Conservation (phyloP, 257 asterid genomes). For the Cynanchum wilfordii region DNA sequence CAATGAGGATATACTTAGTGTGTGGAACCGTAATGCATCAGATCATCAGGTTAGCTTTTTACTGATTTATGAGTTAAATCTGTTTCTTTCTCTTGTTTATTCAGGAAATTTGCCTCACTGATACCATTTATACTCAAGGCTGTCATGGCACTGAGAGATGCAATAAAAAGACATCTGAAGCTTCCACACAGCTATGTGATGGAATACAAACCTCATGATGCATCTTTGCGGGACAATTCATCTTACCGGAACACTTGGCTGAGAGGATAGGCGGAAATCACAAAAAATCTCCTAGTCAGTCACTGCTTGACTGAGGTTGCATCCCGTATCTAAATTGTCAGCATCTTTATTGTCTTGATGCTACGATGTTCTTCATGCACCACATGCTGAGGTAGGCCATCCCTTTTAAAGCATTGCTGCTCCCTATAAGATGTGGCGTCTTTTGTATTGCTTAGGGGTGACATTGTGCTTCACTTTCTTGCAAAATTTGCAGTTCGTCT, state of each 20-base stretch:
- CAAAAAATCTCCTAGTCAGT: neutral
- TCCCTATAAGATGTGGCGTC: neutral
- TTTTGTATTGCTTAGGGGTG: neutral
- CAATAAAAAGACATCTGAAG: slow-evolving; percentile 83
- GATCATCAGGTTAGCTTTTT: slow-evolving; percentile 70
- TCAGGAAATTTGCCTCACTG: slow-evolving; percentile 3
- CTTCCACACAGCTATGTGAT: slow-evolving; percentile 84
- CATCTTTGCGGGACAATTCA: slow-evolving; percentile 90
- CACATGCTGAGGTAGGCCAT: neutral
- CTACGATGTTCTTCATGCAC: neutral
- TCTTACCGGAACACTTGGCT: slow-evolving; percentile 97
- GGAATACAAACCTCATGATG: slow-evolving; percentile 97
- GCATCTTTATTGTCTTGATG: neutral
- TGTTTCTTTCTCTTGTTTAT: neutral
- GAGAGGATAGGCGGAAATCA: slow-evolving; percentile 45
- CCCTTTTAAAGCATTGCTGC: neutral
- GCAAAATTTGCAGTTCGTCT: neutral
- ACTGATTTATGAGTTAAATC: neutral
- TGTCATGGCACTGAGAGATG: slow-evolving; percentile 88
- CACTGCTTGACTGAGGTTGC: neutral
- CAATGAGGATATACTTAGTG: slow-evolving; percentile 93
- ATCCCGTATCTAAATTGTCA: neutral
- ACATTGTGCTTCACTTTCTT: neutral
- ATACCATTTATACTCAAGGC: slow-evolving; percentile 39
- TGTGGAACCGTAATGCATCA: slow-evolving; percentile 96